Base-by-base conservation (phyloP, 331 rosid species). In the Dryas integrifolia region DNA sequence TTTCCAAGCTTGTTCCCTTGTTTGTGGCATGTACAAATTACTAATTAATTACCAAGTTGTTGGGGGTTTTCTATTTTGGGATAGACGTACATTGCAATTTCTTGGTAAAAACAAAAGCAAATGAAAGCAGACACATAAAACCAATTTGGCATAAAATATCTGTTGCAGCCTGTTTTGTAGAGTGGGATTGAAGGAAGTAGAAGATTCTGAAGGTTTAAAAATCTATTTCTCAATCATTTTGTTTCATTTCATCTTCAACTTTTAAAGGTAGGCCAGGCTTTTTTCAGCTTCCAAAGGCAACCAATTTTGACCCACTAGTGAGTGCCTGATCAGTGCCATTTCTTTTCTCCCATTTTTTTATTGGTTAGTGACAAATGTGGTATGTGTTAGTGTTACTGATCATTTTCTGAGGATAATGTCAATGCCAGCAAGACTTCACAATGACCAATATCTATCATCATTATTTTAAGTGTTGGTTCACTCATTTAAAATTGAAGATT, bases 41-140 rank as follows among this genome's bases (percentile, higher is more conserved):
- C 60, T 51, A 52, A 41, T 69, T 26, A 18, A 18, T 18, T 9
- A 18, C 47, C 40, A 16, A 39, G 62, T 11, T n/a, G 21, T 69
- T 39, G 21, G 30, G 60, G 48, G 9, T 56, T 50, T 7, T 35
- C 60, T 39, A 68, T n/a, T 68, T 41, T 68, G 47, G 49, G 43
- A 38, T 38, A 53, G 45, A 16, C 21, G 21, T 18, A 18, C 46
- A 26, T 67, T 48, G 55, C 18, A 11, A 43, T 7, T 35, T 35
- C 26, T 67, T 35, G n/a, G 12, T 15, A 13, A 9, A 50, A 52
- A 16, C 35, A 3, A n/a, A 2, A 7, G 18, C 74, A 70, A 41
- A 70, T 70, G 24, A 70, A 21, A 70, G 74, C 4, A 69, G 18
- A 69, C 50, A 55, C 74, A 53, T 15, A 2, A 16, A 69, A 11